Base-by-base conservation (phyloP, 768 basidiomycete species). In the Russula sp. region DNA sequence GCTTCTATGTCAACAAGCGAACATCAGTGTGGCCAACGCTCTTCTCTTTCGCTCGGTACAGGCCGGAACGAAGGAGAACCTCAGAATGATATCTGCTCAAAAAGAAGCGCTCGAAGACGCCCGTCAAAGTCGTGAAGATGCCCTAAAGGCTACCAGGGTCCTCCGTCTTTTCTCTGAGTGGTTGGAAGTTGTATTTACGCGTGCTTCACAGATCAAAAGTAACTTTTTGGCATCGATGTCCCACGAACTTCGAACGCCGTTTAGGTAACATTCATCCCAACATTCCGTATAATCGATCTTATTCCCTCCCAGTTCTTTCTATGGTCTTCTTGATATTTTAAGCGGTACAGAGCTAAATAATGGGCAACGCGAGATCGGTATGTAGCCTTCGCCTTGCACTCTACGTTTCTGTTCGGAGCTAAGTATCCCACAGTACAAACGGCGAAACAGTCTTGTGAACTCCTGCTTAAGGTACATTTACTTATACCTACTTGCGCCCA, bases 151-250 rank as follows among this genome's bases (percentile, higher is more conserved):
- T 0, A 88, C 87, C 2, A 87, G 87, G 79, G 85, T 82, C 59
- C 53, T 51, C 14, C 27, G 45, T 60, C n/a, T 52, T 34, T 47
- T 5, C 27, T 50, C 32, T 22, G 71, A 57, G 48, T 9, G 52
- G 37, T 18, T 58, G 42, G 8, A n/a, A 13, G 35, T 39, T 13
- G 22, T 31, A 35, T 35, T 54, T 35, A 65, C 55, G 34, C 55
- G 52, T 45, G 35, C 50, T 42, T 61, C 37, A 0, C 65, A 88
- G 86, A 88, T 87, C 71, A 89, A 89, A 74, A 87, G 86, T 70
- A 88, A 87, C 68, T 89, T 89, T 68, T 72, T 88, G 63, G 86
- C 87, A 9, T 76, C 86, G 6, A 89, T 89, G 87, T 87, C 84
- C 67, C 88, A 89, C 66, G 87, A 90, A 70, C 75, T 90, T 59